phyloP scores from a whole-genome alignment of 2,329 filamentous ascomycete species.

The Diplodia mutila region DNA sequence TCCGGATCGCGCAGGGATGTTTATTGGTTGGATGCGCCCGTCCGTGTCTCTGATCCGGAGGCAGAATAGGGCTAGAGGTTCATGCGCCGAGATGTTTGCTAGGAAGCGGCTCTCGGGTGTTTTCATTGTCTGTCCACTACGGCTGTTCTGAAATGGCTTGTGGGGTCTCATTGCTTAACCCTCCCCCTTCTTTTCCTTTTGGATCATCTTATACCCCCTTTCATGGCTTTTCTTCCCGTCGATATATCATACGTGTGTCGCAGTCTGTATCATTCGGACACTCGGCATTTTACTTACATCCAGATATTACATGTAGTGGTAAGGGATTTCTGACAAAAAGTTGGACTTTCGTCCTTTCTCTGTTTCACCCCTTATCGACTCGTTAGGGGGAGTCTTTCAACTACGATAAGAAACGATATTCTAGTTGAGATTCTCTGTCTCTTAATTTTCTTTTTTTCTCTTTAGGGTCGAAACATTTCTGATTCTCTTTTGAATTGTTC shows the following conservation, averaged over 20 bases:
- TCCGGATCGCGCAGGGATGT: background rate
- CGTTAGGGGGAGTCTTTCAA: background rate
- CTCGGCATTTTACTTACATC: background rate
- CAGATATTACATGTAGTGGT: background rate
- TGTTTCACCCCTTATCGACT: background rate
- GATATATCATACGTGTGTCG: background rate
- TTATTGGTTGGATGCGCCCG: background rate
- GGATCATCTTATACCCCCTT: background rate
- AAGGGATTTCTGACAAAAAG: background rate
- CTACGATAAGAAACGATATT: background rate
- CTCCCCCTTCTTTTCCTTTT: background rate
- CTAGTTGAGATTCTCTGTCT: background rate
- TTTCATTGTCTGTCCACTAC: background rate
- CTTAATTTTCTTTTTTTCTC: no score
- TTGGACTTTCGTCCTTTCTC: background rate
- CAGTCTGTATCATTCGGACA: background rate
- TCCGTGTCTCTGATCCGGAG: background rate
- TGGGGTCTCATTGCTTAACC: background rate
- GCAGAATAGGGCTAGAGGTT: background rate
- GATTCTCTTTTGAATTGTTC: no score
- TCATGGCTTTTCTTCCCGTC: background rate
- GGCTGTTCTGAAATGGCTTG: background rate
- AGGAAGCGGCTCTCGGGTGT: background rate
- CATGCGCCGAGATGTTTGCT: background rate
- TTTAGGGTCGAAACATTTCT: no score